These are phyloP conservation scores for Sporisorium reilianum DNA, from an alignment of 1,284 basidiomycete genomes.

Conservation along the genomic window DNA sequence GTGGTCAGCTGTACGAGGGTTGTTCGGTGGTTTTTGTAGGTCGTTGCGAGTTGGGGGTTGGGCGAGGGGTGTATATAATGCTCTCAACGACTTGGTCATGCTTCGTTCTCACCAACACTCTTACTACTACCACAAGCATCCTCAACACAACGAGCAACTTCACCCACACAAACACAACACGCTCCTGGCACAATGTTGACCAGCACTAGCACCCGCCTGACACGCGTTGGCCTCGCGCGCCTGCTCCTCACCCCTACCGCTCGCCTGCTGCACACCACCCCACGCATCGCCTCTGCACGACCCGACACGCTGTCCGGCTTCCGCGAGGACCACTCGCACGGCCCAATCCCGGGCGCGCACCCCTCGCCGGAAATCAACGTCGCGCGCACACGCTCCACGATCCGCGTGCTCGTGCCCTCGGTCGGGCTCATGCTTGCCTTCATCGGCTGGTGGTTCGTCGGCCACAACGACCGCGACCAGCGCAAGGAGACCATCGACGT, in stretches of 20 bases:
- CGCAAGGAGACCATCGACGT: slow-evolving; percentile 39
- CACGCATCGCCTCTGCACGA: slow-evolving; percentile 29
- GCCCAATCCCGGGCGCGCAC: slow-evolving; percentile 40
- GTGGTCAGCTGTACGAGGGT: too few relatives aligned
- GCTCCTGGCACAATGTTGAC: slow-evolving; percentile 29
- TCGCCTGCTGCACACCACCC: slow-evolving; percentile 16
- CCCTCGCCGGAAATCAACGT: slow-evolving; percentile 44
- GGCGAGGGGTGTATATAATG: neutral
- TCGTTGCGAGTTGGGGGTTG: too few relatives aligned
- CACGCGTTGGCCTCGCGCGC: slow-evolving; percentile 20
- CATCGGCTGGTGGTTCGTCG: slow-evolving; percentile 58
- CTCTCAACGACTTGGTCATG: too few relatives aligned
- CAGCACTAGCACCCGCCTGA: slow-evolving; percentile 5
- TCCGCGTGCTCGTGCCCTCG: slow-evolving; percentile 46
- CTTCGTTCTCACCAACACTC: too few relatives aligned
- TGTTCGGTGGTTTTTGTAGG: too few relatives aligned
- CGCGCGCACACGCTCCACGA: slow-evolving; percentile 33
- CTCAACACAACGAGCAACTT: too few relatives aligned
- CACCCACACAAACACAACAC: neutral
- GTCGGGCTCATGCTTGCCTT: slow-evolving; percentile 42
- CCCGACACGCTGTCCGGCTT: slow-evolving; percentile 37
- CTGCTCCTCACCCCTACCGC: slow-evolving; percentile 17
- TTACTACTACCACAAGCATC: too few relatives aligned
- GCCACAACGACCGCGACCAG: slow-evolving; percentile 39
- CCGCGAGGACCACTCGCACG: slow-evolving; percentile 38